phyloP scores from a whole-genome alignment of 2,329 filamentous ascomycete species.

The Helicocarpus griseus region DNA sequence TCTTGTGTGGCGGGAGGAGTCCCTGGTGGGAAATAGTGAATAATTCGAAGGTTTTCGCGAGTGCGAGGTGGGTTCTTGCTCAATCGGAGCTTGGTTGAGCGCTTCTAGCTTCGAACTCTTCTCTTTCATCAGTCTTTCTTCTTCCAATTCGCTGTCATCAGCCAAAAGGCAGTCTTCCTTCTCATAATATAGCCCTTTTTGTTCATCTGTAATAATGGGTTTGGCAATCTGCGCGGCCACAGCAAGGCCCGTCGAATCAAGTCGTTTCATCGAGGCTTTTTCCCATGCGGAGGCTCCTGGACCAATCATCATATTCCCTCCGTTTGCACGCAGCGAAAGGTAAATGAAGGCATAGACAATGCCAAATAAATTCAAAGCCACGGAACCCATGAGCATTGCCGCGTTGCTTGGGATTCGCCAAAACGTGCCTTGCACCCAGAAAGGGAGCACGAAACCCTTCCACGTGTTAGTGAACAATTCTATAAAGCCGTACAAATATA shows the following conservation, averaged over 20 bases:
- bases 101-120: background rate
- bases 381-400: slow-evolving; percentile 14
- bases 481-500: background rate
- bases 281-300: slow-evolving; percentile 4
- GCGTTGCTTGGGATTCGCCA: slow-evolving; percentile 4
- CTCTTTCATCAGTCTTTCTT: background rate
- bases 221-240: background rate
- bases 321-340: slow-evolving; percentile 17
- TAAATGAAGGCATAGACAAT: slow-evolving; percentile 16
- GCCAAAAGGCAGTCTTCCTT: background rate
- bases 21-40: slow-evolving; percentile 14
- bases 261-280: background rate
- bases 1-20: slow-evolving; percentile 6
- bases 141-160: background rate
- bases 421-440: slow-evolving; percentile 12
- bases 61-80: background rate
- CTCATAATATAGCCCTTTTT: background rate
- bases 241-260: background rate
- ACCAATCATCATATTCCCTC: slow-evolving; percentile 8
- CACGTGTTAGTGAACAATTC: background rate
- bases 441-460: slow-evolving; percentile 16
- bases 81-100: background rate
- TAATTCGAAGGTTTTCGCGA: slow-evolving; percentile 12
- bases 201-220: background rate
- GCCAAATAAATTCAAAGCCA: slow-evolving; percentile 18